Conservation (phyloP, 768 basidiomycete species). For the Serendipita sp. region DNA sequence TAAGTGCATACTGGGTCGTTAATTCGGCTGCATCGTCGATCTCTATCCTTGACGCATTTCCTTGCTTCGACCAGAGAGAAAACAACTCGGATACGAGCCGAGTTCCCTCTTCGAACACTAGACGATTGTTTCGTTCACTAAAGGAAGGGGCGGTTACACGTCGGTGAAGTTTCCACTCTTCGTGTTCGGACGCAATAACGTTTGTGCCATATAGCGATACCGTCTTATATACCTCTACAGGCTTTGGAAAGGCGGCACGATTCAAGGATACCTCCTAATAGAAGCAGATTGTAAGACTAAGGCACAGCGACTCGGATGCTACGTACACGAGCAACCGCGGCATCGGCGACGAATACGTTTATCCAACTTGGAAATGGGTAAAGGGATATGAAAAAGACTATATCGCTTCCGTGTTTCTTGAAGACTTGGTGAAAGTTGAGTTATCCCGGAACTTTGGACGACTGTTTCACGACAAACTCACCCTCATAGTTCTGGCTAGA, state of each 20-base stretch:
- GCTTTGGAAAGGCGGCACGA: constrained; percentile 1
- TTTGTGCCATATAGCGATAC: background rate
- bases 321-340: background rate
- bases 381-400: background rate
- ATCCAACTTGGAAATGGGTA: background rate
- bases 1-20: background rate
- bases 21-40: background rate
- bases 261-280: background rate
- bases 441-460: too few species aligned
- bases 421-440: background rate
- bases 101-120: constrained; percentile 34
- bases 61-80: background rate
- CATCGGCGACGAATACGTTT: background rate
- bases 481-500: too few species aligned
- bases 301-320: background rate
- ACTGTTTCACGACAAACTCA: too few species aligned
- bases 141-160: background rate
- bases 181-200: constrained; percentile 1
- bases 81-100: constrained; percentile 29
- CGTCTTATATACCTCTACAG: background rate
- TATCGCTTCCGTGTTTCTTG: background rate
- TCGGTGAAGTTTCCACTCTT: background rate
- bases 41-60: background rate
- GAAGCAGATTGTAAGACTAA: too few species aligned
- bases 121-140: constrained; percentile 20